phyloP scores from a whole-genome alignment of 305 asterid genomes.

The Solanum hybrid region DNA sequence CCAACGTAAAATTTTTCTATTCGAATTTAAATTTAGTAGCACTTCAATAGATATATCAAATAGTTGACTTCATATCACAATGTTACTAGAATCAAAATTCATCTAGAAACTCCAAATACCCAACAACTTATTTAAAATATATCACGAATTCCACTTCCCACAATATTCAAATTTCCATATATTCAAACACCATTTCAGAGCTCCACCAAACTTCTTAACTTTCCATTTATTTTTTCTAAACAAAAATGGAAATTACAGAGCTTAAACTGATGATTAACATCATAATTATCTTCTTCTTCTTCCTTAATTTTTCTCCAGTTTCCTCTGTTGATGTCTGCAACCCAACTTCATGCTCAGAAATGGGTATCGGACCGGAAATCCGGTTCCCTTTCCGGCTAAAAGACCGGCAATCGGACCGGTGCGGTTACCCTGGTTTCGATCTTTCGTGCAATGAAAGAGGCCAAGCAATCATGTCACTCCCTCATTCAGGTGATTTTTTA shows the following conservation, averaged over 20 bases:
- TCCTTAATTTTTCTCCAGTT: neutral
- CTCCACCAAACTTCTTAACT: neutral
- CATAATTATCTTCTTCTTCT: neutral
- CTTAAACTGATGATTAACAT: neutral
- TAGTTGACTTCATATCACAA: neutral
- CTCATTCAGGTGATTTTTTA: slow-evolving; percentile 48
- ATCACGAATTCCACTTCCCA: neutral
- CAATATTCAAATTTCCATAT: neutral
- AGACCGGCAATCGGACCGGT: slow-evolving; percentile 23
- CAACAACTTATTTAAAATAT: neutral
- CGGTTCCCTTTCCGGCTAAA: slow-evolving; percentile 60
- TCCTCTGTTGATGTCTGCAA: neutral
- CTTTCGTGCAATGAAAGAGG: slow-evolving; percentile 41
- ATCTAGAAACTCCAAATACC: neutral
- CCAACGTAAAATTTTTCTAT: rapidly evolving
- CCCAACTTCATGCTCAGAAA: neutral
- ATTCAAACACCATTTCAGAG: neutral
- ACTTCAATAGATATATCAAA: too few species aligned
- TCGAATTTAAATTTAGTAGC: rapidly evolving
- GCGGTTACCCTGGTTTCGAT: slow-evolving; percentile 69
- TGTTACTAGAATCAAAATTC: neutral
- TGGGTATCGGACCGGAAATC: slow-evolving; percentile 29
- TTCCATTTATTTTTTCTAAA: neutral
- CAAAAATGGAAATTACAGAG: neutral
- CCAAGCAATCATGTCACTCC: slow-evolving; percentile 44